phyloP scores from a whole-genome alignment of 495 filamentous ascomycete species.

The Lophiostoma macrostomum region DNA sequence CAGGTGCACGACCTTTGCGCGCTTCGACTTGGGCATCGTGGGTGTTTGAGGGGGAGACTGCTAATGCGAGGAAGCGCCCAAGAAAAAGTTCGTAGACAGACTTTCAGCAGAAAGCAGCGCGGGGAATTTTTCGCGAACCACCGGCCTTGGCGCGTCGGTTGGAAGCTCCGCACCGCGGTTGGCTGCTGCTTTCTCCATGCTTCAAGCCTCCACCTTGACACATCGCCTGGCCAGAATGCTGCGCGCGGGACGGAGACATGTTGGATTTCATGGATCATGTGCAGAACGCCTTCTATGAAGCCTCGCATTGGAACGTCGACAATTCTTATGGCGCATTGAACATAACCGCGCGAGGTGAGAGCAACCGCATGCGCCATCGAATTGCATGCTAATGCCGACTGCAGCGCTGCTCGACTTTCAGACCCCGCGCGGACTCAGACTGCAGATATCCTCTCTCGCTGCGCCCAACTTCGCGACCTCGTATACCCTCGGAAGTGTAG shows the following conservation, averaged over 20 bases:
- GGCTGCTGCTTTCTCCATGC: neutral
- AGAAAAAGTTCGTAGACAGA: constrained; percentile 3
- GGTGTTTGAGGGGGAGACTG: constrained; percentile 25
- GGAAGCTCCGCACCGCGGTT: constrained; percentile 7
- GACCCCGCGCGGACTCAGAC: constrained; percentile 71
- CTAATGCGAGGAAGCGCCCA: neutral
- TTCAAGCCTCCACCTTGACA: neutral
- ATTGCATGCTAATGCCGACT: constrained; percentile 5
- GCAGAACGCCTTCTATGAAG: constrained; percentile 84
- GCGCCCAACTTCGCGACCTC: constrained; percentile 88
- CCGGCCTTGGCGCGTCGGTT: constrained; percentile 1
- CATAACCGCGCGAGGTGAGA: constrained; percentile 74
- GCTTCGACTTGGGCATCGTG: constrained; percentile 96
- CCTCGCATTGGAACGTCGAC: constrained; percentile 85
- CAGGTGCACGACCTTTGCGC: constrained; percentile 79
- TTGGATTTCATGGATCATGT: constrained; percentile 98
- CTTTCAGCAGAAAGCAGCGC: constrained; percentile 10
- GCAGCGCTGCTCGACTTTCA: constrained; percentile 79
- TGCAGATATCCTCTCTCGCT: constrained; percentile 85
- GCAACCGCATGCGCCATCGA: constrained; percentile 3
- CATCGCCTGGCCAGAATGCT: constrained; percentile 16
- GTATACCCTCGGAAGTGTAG: constrained; percentile 79
- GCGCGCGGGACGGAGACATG: constrained; percentile 52
- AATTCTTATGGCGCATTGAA: constrained; percentile 89
- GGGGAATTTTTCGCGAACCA: constrained; percentile 25